phyloP scores from a whole-genome alignment of 352 stramenopile species.

The Pythium vanterpoolii region DNA sequence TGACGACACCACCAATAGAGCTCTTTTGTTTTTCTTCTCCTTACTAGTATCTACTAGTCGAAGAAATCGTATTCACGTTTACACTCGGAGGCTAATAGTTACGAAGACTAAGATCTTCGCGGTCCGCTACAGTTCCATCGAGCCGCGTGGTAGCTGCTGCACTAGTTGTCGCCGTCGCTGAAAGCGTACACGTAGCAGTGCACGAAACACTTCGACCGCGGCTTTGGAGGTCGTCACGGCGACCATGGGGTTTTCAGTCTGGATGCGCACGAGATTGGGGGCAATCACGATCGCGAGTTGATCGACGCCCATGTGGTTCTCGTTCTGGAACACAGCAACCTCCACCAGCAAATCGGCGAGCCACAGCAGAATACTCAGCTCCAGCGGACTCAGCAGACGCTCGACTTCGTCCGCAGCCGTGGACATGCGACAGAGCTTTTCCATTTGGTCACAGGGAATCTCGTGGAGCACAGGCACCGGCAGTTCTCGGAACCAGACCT shows the following conservation, averaged over 20 bases:
- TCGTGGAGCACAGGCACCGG: slow-evolving; percentile 79
- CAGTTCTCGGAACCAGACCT: slow-evolving; percentile 88
- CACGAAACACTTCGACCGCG: slow-evolving; percentile 71
- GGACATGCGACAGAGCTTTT: slow-evolving; percentile 34
- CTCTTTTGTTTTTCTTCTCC: not conserved
- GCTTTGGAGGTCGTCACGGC: slow-evolving; percentile 83
- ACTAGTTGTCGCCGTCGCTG: slow-evolving; percentile 16
- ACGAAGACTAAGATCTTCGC: not conserved
- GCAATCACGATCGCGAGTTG: slow-evolving; percentile 89
- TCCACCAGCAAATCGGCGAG: slow-evolving; percentile 75
- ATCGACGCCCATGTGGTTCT: slow-evolving; percentile 89
- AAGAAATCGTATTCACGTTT: slow-evolving; percentile 12
- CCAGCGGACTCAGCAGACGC: slow-evolving; percentile 47
- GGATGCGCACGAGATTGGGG: slow-evolving; percentile 86
- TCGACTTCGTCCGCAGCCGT: slow-evolving; percentile 39
- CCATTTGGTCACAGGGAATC: slow-evolving; percentile 68
- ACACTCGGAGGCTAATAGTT: not conserved
- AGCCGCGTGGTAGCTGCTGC: not conserved
- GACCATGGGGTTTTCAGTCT: slow-evolving; percentile 84
- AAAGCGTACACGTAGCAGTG: slow-evolving; percentile 42
- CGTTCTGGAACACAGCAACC: slow-evolving; percentile 63
- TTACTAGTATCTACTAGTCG: no score
- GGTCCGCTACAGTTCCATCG: not conserved
- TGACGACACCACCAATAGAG: not conserved
- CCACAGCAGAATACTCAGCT: slow-evolving; percentile 72